Evolutionary conservation across 2,329 filamentous ascomycete genomes (phyloP), one percentile per base, ranked within the genome.

Genomic region (Fusarium azukiicola): DNA sequence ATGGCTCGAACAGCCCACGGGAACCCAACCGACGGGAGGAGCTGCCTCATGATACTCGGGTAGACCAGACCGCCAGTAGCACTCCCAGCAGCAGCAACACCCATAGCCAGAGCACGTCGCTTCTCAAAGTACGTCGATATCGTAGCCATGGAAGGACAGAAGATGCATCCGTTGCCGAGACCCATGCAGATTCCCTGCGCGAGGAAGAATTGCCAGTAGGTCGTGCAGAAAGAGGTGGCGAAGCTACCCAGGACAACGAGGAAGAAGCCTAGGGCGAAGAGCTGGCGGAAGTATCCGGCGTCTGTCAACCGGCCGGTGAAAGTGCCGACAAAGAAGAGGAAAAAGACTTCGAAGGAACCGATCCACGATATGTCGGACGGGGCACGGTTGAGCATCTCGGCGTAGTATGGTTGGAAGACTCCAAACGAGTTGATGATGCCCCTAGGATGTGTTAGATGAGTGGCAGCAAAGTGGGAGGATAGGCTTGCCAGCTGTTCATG

Each of bases 371-470:
- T 87, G 66, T 88, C 86, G 1, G 90, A 90, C 0, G 89, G 89
- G 0, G 87, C 76, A 0, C 86, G 86, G 16, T 72, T 67, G 1
- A 90, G 86, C 12, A 81, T 74, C 7, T 82, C 82, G 8, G 84
- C 85, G 79, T 91, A 92, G 84, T 92, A 90, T 1, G 88, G 84
- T 71, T 92, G 89, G 78, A 92, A 92, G 4, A 89, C 85, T 46
- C 91, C 91, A 72, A 91, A 92, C 3, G 90, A 90, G 80, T 89
- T 90, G 80, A 92, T 88, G 72, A 91, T 86, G n/a, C 91, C 91
- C 90, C 85, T 86, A 16, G 13, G 63, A 87, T 80, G 47, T 47
- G 6, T 68, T 86, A 27, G 79, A 82, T 66, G 82, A 77, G 40
- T 69, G 72, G 1, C 63, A 89, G 27, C 7, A 32, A 32, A 16